Evolutionary conservation across 257 asterid species (phyloP).

Genomic region (Solanum etuberosum): DNA sequence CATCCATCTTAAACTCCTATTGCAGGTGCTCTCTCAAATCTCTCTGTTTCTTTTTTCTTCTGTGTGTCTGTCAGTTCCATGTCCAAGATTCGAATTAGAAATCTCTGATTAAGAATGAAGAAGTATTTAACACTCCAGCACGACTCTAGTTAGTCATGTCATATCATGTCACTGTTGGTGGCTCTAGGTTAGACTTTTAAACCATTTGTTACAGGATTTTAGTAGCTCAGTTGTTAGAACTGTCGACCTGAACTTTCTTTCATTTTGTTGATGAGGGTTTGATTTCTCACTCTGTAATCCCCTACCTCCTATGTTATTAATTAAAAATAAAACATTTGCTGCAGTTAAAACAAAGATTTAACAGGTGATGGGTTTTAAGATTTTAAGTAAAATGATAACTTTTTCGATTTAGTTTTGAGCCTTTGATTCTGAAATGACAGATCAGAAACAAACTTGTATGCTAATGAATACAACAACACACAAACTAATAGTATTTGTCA

Average conservation of each 20-base stretch:
- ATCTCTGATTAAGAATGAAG: not conserved
- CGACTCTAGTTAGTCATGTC: not conserved
- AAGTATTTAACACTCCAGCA: not conserved
- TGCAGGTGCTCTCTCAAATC: constrained; percentile 34
- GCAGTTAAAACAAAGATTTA: not conserved
- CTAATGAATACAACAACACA: not conserved
- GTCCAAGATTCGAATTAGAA: not conserved
- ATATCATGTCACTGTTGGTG: not conserved
- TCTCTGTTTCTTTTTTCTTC: not conserved
- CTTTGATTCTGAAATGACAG: not conserved
- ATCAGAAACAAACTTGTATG: not conserved
- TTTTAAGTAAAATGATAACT: not conserved
- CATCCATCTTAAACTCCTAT: constrained; percentile 35
- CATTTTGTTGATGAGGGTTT: not conserved
- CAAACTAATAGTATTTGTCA: not conserved
- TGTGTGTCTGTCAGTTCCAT: not conserved
- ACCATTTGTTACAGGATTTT: not conserved
- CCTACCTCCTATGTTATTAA: no score
- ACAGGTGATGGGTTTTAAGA: not conserved
- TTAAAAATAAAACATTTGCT: not conserved
- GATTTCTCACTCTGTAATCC: not conserved
- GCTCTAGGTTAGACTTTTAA: not conserved
- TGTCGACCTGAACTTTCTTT: not conserved
- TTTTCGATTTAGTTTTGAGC: not conserved
- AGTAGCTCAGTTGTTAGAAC: not conserved